A percentile compares a stretch with the other conserved stretches of the same genome.
These are phyloP conservation scores for Musa beccarii DNA, from an alignment of 176 grass and related monocot species.

Conservation along the genomic window DNA sequence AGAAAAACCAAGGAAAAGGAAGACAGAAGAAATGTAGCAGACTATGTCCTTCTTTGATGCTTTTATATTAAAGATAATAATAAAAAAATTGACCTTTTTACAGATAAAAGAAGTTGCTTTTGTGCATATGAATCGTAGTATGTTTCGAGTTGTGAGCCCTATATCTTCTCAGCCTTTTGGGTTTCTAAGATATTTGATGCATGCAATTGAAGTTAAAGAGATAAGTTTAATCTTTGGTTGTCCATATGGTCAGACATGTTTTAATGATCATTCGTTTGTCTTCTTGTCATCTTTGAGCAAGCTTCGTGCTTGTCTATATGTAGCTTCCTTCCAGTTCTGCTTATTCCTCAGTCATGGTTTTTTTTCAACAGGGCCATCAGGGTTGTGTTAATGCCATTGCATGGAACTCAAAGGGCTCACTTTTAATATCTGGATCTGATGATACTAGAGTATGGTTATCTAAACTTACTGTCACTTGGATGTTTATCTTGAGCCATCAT, in stretches of 20 bases:
- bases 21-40: too few species aligned
- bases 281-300: too few species aligned
- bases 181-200: not conserved
- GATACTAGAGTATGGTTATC: slow-evolving; percentile 71
- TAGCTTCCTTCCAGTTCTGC: not conserved
- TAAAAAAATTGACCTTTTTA: too few species aligned
- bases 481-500: not conserved
- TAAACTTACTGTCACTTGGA: slow-evolving; percentile 7
- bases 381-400: slow-evolving; percentile 91
- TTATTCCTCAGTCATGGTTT: not conserved
- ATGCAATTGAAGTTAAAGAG: not conserved
- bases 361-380: slow-evolving; percentile 53
- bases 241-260: not conserved
- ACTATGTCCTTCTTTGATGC: too few species aligned
- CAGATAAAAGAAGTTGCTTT: not conserved
- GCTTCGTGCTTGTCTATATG: too few species aligned
- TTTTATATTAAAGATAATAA: too few species aligned
- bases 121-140: not conserved
- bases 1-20: too few species aligned
- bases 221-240: not conserved
- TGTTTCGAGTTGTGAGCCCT: not conserved
- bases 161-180: not conserved
- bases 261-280: not conserved
- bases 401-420: slow-evolving; percentile 85
- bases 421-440: slow-evolving; percentile 95